Base-by-base conservation (phyloP, 306 rosid species). In the Trichosanthes truncata region DNA sequence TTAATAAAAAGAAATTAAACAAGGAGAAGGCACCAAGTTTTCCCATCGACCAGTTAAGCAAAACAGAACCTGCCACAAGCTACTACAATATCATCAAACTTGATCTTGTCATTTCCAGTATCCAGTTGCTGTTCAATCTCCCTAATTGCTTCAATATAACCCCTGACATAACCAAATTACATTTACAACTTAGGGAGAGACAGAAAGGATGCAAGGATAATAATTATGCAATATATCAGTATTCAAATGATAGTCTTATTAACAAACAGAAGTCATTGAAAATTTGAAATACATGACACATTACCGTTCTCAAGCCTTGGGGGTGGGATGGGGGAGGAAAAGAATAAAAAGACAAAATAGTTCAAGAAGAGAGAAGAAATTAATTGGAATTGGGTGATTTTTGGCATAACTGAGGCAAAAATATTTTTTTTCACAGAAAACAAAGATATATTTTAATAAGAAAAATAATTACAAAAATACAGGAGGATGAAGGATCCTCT, bases 71-170 rank as follows among this genome's bases (percentile, higher is more conserved):
- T 95, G 90, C 97, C 97, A 86, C 97, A 91, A 55, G 98, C 97
- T 68, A 88, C 97, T 86, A 89, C 98, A 82, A 95, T 87, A 86
- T 95, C 97, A 81, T 95, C 98, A 80, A 92, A 95, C 81, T 88
- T 87, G 53, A 81, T 52, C 56, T 87, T 45, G 78, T 78, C 69
- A 35, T 84, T 67, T 78, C 79, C 93, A 76, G 72, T 56, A 82
- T 86, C 91, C 85, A 90, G 82, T 83, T 95, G 98, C 86, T 82
- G 87, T 86, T 93, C 98, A 72, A 95, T 84, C 90, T 95, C 98
- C 83, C 75, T 84, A 78, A 91, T 26, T 36, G 97, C 92, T 84
- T 95, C 91, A 79, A 95, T 88, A 83, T 95, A 95, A 45, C 97
- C 98, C 98, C 98, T 92, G 85, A 85, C 29, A 81, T 80, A 77